Base-by-base conservation (phyloP, 495 filamentous ascomycete genomes). In the Penicillium macrosclerotiorum region DNA sequence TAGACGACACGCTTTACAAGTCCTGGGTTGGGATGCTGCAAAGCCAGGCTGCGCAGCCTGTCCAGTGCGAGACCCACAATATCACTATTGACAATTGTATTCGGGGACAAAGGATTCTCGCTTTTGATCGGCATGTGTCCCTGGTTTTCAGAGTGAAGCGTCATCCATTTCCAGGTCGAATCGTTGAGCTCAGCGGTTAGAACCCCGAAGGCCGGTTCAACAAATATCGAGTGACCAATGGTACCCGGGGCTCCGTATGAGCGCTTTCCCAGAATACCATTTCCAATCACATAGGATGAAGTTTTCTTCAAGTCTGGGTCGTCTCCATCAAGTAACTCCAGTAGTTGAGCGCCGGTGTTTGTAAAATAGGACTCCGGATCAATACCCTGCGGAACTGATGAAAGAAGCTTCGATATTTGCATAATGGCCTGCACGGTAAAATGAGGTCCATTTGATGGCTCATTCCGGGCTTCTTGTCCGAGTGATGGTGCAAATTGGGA, bases 391-490 rank as follows among this genome's bases (percentile, higher is more conserved):
- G 87, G 86, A 0, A 83, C 77, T 11, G 77, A 73, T 1, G 83
- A 80, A 2, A 92, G 65, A 8, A 90, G 62, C 8, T 71, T 75
- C 0, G 80, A 79, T 4, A 81, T 82, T 49, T 86, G 75, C 56
- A 79, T 80, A 8, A 92, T 72, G 1, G 84, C 83, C 57, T 90
- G 85, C 19, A 85, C 77, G 2, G 87, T 85, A 22, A 92, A 81
- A 47, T 77, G 78, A 3, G 84, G 78, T 0, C 84, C 85, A 41
- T 52, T 63, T 2, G 67, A 65, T 17, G 51, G 49, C 27, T 67
- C 59, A 13, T 27, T 47, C 32, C 68, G 64, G 8, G 63, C 57
- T 45, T 71, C 66, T 25, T 65, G 57, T 11, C 68, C 69, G 7
- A 73, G 54, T 2, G 66, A 60, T 13, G 48, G 83, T 59, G 63